Evolutionary conservation across 2,329 filamentous ascomycete species (phyloP).

Genomic region (Ophiognomonia clavigignenti-juglandacearum): DNA sequence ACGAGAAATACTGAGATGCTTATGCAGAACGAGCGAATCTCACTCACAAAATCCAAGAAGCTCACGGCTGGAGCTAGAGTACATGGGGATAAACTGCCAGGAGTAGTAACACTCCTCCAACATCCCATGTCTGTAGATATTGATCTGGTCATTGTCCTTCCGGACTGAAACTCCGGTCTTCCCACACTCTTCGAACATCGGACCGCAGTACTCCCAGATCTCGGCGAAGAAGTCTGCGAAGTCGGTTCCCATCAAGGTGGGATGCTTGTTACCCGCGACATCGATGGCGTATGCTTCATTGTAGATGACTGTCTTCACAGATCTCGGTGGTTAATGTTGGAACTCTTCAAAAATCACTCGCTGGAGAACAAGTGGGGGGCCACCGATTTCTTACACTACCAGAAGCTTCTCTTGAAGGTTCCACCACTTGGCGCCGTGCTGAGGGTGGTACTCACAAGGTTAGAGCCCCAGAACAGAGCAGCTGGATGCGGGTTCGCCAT

Average conservation of each 20-base stretch:
- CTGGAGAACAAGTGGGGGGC: too few species aligned
- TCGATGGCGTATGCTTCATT: slow-evolving; percentile 54
- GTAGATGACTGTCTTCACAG: slow-evolving; percentile 49
- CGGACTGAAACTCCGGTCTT: slow-evolving; percentile 31
- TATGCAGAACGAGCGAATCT: too few species aligned
- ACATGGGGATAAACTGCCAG: slow-evolving; percentile 34
- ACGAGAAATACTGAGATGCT: too few species aligned
- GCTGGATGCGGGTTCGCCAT: slow-evolving; percentile 37
- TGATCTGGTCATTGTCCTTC: slow-evolving; percentile 28
- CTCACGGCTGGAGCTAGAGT: slow-evolving; percentile 28
- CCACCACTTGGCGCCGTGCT: too few species aligned
- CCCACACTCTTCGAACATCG: slow-evolving; percentile 30
- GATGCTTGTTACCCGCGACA: slow-evolving; percentile 60
- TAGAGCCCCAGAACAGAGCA: slow-evolving; percentile 57
- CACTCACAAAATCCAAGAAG: slow-evolving; percentile 27
- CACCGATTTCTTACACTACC: too few species aligned
- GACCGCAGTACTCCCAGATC: slow-evolving; percentile 28
- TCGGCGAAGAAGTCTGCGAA: slow-evolving; percentile 55
- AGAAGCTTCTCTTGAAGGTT: too few species aligned
- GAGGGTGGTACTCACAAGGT: slow-evolving; percentile 34
- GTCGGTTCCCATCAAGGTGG: slow-evolving; percentile 53
- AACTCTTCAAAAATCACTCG: too few species aligned
- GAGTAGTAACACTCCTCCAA: slow-evolving; percentile 35
- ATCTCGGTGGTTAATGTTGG: too few species aligned
- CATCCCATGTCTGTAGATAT: slow-evolving; percentile 28